These are phyloP conservation scores for Pythium brachiatum DNA, from an alignment of 352 stramenopile species.

Conservation along the genomic window DNA sequence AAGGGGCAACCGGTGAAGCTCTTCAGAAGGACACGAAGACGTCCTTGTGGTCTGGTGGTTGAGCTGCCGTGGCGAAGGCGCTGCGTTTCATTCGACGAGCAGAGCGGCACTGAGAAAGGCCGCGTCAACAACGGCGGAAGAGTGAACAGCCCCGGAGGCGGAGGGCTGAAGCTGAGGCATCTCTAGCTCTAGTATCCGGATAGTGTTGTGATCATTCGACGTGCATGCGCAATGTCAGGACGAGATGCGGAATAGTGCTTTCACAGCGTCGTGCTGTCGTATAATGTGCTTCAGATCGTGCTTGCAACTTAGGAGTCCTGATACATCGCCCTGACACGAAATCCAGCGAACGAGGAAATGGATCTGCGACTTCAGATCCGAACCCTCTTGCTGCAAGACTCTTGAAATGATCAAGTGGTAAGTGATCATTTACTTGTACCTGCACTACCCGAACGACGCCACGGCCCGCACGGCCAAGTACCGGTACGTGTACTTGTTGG, in stretches of 20 bases:
- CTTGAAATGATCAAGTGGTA: slow-evolving; percentile 5
- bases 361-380: no score
- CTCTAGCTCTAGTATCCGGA: no score
- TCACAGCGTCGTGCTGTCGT: no score
- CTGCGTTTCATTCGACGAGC: neutral
- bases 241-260: slow-evolving; percentile 1
- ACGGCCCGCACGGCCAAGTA: slow-evolving; percentile 8
- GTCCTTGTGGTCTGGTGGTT: neutral
- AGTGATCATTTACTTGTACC: slow-evolving; percentile 7
- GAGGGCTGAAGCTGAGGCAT: no score
- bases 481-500: slow-evolving; percentile 12
- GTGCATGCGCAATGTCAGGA: neutral
- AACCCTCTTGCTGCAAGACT: no score
- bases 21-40: neutral
- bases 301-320: no score
- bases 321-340: no score
- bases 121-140: slow-evolving; percentile 3
- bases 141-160: neutral
- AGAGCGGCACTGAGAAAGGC: neutral
- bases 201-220: no score
- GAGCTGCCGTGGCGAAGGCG: neutral
- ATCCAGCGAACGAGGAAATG: no score
- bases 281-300: no score
- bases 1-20: neutral
- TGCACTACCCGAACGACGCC: slow-evolving; percentile 8